Evolutionary conservation across 371 early-diverging fungal species (phyloP).

Genomic region (Circinella umbellata): DNA sequence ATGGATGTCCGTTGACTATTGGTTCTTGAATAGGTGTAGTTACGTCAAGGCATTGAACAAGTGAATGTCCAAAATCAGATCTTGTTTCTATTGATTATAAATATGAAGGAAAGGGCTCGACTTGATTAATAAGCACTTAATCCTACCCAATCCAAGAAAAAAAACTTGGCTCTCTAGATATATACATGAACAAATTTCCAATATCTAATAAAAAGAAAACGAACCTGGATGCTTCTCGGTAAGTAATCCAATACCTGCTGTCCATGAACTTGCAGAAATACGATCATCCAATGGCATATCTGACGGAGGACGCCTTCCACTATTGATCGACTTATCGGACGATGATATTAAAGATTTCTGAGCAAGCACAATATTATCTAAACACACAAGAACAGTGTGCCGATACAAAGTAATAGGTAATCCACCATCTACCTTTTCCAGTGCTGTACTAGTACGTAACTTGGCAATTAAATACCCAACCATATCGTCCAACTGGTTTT

Average conservation of each 20-base stretch:
- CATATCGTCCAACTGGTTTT: constrained; percentile 85
- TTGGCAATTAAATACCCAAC: constrained; percentile 73
- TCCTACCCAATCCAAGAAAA: too few species aligned
- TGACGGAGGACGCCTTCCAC: not conserved
- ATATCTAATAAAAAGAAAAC: not conserved
- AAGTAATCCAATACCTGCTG: constrained; percentile 50
- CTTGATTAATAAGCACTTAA: too few species aligned
- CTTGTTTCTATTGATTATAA: constrained; percentile 24
- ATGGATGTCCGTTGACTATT: not conserved
- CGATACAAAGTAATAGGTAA: constrained; percentile 52
- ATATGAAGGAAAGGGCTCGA: not conserved
- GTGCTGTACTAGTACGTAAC: constrained; percentile 45
- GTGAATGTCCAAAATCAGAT: constrained; percentile 30
- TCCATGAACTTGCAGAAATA: constrained; percentile 32
- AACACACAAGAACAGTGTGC: constrained; percentile 46
- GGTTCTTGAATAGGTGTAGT: constrained; percentile 12
- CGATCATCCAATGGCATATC: constrained; percentile 21
- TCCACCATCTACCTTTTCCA: constrained; percentile 43
- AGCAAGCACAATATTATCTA: constrained; percentile 38
- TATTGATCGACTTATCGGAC: not conserved
- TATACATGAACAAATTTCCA: too few species aligned
- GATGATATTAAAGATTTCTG: constrained; percentile 10
- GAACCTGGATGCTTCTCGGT: constrained; percentile 39
- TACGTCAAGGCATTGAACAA: constrained; percentile 25
- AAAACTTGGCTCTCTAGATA: too few species aligned